Evolutionary conservation across 768 basidiomycete species (phyloP).

Genomic region (Rhizopogon rudus): DNA sequence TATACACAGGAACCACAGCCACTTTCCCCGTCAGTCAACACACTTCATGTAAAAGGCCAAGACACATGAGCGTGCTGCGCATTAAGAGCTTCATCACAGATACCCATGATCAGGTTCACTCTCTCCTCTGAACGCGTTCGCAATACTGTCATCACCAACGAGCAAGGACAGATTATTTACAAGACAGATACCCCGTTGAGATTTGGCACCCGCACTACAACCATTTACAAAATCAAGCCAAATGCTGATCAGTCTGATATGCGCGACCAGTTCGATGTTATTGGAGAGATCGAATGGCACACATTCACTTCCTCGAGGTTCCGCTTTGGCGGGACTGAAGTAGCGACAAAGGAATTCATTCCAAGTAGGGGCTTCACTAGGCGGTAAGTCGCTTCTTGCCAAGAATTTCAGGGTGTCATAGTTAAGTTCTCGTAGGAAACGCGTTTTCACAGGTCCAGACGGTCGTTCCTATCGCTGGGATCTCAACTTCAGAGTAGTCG

Average conservation of each 20-base stretch:
- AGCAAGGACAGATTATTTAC: slow-evolving; percentile 23
- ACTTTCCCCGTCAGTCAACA: too few relatives aligned
- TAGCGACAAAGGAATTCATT: slow-evolving; percentile 21
- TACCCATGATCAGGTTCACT: slow-evolving; percentile 14
- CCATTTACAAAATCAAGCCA: slow-evolving; percentile 18
- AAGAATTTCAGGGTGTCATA: not conserved
- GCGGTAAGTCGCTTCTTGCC: slow-evolving; percentile 11
- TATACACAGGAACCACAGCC: too few relatives aligned
- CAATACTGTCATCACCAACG: slow-evolving; percentile 20
- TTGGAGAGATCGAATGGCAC: slow-evolving; percentile 32
- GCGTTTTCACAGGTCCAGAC: too few relatives aligned
- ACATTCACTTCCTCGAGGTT: slow-evolving; percentile 25
- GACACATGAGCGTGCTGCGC: too few relatives aligned
- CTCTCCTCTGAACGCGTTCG: slow-evolving; percentile 19
- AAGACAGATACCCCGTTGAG: slow-evolving; percentile 19
- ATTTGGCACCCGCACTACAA: slow-evolving; percentile 16
- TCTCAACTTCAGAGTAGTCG: not conserved
- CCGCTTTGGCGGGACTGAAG: slow-evolving; percentile 20
- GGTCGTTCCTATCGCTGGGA: slow-evolving; percentile 1
- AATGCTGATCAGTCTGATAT: slow-evolving; percentile 18
- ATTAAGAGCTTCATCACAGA: too few relatives aligned
- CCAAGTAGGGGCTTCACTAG: slow-evolving; percentile 16
- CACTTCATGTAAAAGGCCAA: too few relatives aligned
- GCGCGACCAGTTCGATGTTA: slow-evolving; percentile 23
- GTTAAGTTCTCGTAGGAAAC: not conserved